Conservation (phyloP, 2,329 filamentous ascomycete genomes). For the Aaosphaeria arxii region DNA sequence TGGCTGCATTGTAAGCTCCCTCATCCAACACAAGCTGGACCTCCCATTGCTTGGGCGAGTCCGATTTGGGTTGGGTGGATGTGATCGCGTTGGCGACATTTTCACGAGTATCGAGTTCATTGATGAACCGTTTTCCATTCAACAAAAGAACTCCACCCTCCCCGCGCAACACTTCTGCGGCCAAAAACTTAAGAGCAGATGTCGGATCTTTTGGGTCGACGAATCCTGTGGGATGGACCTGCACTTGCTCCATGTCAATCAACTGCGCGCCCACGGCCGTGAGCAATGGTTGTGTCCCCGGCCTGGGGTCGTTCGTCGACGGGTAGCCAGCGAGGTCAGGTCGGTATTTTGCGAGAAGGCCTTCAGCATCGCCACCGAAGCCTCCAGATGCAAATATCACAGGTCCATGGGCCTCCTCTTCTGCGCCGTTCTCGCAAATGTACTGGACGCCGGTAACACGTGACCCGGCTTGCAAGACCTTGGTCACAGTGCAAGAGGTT, state of each 20-base stretch:
- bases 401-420: constrained; percentile 47
- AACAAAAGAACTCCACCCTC: constrained; percentile 59
- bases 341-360: constrained; percentile 55
- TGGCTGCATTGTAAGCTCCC: constrained; percentile 51
- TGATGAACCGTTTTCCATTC: constrained; percentile 56
- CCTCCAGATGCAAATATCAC: constrained; percentile 62
- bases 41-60: constrained; percentile 54
- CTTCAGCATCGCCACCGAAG: constrained; percentile 60
- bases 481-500: constrained; percentile 53
- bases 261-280: constrained; percentile 39
- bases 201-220: constrained; percentile 51
- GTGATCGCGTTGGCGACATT: constrained; percentile 55
- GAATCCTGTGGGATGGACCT: constrained; percentile 65
- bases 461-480: constrained; percentile 39
- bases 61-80: constrained; percentile 17
- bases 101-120: constrained; percentile 61
- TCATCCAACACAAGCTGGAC: constrained; percentile 59
- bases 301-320: constrained; percentile 60
- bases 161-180: constrained; percentile 61
- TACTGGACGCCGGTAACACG: constrained; percentile 56
- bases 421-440: constrained; percentile 26
- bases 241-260: constrained; percentile 52
- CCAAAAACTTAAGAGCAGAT: constrained; percentile 58
- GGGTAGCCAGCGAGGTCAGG: constrained; percentile 59
- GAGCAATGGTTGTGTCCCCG: constrained; percentile 51